Conservation (phyloP, 441 rosid species). For the Croton laevigatus region DNA sequence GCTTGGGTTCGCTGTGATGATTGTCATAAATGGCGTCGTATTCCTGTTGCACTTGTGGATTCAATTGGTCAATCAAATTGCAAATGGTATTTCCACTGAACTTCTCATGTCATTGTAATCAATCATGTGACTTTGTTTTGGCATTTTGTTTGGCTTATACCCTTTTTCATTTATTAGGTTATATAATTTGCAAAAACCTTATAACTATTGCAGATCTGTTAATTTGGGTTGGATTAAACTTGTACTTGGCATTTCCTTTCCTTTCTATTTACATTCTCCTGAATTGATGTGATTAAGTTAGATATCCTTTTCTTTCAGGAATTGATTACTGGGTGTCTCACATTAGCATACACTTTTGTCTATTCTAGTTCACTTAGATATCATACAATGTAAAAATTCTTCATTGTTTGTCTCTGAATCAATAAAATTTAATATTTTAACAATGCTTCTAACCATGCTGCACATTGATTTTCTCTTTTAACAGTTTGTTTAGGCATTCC, state of each 20-base stretch:
- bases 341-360: neutral
- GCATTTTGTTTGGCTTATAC: neutral
- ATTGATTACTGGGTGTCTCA: neutral
- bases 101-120: neutral
- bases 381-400: neutral
- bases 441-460: neutral
- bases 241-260: neutral
- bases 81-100: slow-evolving; percentile 57
- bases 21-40: slow-evolving; percentile 92
- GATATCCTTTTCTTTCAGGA: neutral
- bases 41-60: slow-evolving; percentile 65
- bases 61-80: slow-evolving; percentile 66
- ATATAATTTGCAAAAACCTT: neutral
- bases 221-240: neutral
- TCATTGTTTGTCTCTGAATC: neutral
- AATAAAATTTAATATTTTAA: neutral
- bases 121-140: neutral
- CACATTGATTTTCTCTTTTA: slow-evolving; percentile 1
- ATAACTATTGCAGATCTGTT: neutral
- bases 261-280: neutral
- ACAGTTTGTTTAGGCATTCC: neutral
- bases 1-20: slow-evolving; percentile 98
- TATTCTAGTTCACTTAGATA: neutral
- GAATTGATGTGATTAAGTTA: neutral
- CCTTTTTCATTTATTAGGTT: neutral